Evolutionary conservation across 805 yeast genomes (phyloP), one percentile per base, ranked within the genome.

Genomic region (Starmerella lactis-condensi): DNA sequence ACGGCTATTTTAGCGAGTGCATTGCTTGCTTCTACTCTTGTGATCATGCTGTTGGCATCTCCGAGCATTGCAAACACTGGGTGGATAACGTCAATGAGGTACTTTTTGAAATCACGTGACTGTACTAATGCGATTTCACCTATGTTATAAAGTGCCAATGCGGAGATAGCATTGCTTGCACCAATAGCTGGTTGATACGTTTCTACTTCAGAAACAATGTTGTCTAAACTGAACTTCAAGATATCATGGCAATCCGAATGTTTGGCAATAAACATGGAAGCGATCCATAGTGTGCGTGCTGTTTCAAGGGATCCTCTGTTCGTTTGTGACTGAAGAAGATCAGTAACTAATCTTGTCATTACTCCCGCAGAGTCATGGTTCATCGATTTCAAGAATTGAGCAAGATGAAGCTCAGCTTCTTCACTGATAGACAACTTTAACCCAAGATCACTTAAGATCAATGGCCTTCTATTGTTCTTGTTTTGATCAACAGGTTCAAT

Each of bases 51-150:
- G 12, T 63, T 38, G 5, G 71, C 68, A 17, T 38, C 31, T 0
- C 92, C 81, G 22, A 85, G 53, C 24, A 70, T 64, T 30, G 78
- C 82, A 17, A 83, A 60, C 1, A 82, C 62, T 0, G 85, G 75
- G 42, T 70, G 78, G 6, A 89, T 49, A 34, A 65, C 61, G 38
- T 79, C 91, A 38, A 78, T 66, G 20, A 85, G 51, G 35, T 75
- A 75, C 12, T 58, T 58, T 24, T 62, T 44, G 43, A 71, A 69
- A 1, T 56, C 62, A 1, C 17, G 5, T 6, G 40, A 44, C 8
- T 35, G 32, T 2, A 22, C 12, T 3, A 33, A 27, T 1, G 45
- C 42, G 5, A 33, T 22, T 24, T 42, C 42, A 3, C 47, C 49
- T 9, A 42, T 11, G 3, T 32, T 22, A 27, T 32, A 37, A 18